A percentile compares a stretch with the other conserved stretches of the same genome.
Conservation (phyloP, 208 protist species). For the Acanthamoeba lenticulata region DNA sequence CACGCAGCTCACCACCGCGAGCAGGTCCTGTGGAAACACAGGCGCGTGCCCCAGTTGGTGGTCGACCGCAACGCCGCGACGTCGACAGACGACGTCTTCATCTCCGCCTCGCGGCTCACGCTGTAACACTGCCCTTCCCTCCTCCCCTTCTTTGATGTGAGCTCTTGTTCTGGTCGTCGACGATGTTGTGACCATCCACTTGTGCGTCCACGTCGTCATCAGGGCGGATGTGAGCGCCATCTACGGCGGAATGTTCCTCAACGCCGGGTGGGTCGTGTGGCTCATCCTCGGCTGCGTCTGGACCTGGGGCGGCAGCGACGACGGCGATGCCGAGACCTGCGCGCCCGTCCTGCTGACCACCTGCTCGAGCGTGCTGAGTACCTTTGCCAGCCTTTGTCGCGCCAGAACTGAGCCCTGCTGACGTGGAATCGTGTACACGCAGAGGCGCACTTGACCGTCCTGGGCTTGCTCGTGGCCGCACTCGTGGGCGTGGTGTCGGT, state of each 20-base stretch:
- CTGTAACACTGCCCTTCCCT: not conserved
- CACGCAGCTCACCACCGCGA: not conserved
- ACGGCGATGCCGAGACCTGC: not conserved
- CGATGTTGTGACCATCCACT: not conserved
- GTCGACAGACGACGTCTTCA: not conserved
- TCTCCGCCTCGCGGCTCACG: not conserved
- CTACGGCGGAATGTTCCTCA: not conserved
- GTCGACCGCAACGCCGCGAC: not conserved
- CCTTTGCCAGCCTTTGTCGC: not conserved
- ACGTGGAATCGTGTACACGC: not conserved
- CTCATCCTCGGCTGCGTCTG: not conserved
- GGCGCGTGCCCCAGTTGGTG: not conserved
- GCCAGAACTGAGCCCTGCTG: not conserved
- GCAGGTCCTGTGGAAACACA: not conserved
- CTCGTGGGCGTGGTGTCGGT: not conserved
- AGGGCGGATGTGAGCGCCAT: not conserved
- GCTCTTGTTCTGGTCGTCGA: too few relatives aligned
- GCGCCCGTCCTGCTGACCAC: not conserved
- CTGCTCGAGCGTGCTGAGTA: not conserved
- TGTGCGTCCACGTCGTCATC: not conserved
- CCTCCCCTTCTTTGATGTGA: too few relatives aligned
- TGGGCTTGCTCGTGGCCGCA: not conserved
- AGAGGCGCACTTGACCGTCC: not conserved
- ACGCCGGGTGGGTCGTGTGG: slow-evolving; percentile 1
- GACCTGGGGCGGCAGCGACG: not conserved